These are phyloP conservation scores for Sordaria brevicollis DNA, from an alignment of 495 filamentous ascomycete genomes.

Conservation along the genomic window DNA sequence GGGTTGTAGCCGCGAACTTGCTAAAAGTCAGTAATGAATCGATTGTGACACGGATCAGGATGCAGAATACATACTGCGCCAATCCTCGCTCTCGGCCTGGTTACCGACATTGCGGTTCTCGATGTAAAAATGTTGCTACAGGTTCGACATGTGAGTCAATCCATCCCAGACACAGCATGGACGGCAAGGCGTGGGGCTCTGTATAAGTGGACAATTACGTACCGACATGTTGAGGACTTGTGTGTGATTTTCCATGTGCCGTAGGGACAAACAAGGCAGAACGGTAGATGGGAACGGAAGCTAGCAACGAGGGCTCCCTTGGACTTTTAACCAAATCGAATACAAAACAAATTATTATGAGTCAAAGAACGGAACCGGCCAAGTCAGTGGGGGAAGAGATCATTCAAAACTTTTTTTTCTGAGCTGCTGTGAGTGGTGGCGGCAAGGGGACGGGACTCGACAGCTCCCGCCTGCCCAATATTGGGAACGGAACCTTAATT, in stretches of 20 bases:
- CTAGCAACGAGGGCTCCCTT: neutral
- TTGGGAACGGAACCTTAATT: neutral
- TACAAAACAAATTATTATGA: neutral
- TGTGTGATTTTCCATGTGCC: neutral
- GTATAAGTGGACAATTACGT: neutral
- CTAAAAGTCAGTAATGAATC: slow-evolving; percentile 8
- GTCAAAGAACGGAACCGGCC: neutral
- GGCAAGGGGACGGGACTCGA: neutral
- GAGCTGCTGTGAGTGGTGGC: neutral
- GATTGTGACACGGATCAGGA: neutral
- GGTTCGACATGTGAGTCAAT: slow-evolving; percentile 8
- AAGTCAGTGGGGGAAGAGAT: neutral
- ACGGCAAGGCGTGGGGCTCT: neutral
- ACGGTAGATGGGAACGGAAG: neutral
- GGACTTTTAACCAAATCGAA: neutral
- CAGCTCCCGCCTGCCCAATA: neutral
- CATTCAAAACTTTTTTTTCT: neutral
- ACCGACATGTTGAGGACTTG: neutral
- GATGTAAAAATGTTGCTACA: slow-evolving; percentile 55
- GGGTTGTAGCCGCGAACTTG: slow-evolving; percentile 87
- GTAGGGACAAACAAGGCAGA: neutral
- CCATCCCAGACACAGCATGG: neutral
- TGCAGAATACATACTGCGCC: slow-evolving; percentile 64
- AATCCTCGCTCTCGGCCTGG: slow-evolving; percentile 71
- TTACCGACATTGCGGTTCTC: slow-evolving; percentile 86